Base-by-base conservation (phyloP, 345 rosid genomes). In the Gossypium turneri region DNA sequence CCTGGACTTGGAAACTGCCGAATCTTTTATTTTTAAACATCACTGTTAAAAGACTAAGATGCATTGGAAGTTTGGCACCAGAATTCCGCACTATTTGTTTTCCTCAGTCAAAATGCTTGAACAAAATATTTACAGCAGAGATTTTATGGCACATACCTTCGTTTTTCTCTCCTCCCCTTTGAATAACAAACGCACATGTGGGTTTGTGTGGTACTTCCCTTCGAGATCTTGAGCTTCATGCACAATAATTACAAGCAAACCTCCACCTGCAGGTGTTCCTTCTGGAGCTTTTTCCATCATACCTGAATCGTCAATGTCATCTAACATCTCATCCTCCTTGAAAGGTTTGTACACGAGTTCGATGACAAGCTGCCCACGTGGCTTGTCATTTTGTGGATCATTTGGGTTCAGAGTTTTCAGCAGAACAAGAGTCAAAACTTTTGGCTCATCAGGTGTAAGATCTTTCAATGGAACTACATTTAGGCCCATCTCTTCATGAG, bases 141-240 rank as follows among this genome's bases (percentile, higher is more conserved):
- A 38, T 52, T 34, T 52, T 43, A 52, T 47, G 51, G 24, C 34
- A 7, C 74, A 50, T 79, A 90, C 98, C 98, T 87, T 93, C 4
- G 98, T 95, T 79, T 78, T 95, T 66, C 71, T 90, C 70, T 89
- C 98, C 81, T 93, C 99, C 13, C 98, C 99, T 83, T 81, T 86
- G 76, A 93, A 91, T 50, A 90, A 82, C 68, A 95, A 56, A 50
- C 98, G 90, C 25, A 78, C 99, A 45, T 38, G 83, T 70, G 98
- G 99, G 67, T 93, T 95, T 4, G 97, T 95, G 74, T 95, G 99
- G 79, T 92, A 81, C 82, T 93, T 95, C 51, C 98, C 98, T 87
- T 93, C 99, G 27, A 95, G 71, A 74, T 90, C 94, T 69, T 87
- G 89, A 77, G 93, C 98, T 86, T 95, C 98, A n/a, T 95, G 99